Evolutionary conservation across 495 filamentous ascomycete species (phyloP).

Genomic region (Lasiosphaeria hispida): DNA sequence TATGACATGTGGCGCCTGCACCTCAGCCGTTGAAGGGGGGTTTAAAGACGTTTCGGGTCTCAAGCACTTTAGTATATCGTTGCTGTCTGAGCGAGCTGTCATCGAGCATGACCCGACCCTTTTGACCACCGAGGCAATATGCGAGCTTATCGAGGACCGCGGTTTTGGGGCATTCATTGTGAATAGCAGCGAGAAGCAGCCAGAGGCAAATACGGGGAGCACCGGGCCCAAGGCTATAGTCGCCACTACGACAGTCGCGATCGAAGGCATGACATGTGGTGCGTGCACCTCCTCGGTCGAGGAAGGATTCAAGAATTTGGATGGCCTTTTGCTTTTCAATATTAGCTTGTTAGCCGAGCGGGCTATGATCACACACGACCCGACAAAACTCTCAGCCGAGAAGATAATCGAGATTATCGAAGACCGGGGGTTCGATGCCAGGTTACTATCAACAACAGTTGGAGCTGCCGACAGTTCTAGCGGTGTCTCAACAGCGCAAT

Average conservation of each 20-base stretch:
- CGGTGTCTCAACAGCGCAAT: constrained; percentile 56
- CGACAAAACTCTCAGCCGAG: constrained; percentile 61
- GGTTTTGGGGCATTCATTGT: constrained; percentile 89
- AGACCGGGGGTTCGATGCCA: constrained; percentile 89
- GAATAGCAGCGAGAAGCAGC: constrained; percentile 40
- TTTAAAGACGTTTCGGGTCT: constrained; percentile 77
- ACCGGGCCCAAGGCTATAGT: constrained; percentile 26
- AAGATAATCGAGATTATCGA: constrained; percentile 86
- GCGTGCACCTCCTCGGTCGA: constrained; percentile 92
- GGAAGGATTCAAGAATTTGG: constrained; percentile 68
- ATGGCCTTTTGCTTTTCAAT: constrained; percentile 82
- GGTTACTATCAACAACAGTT: constrained; percentile 61
- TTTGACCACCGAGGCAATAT: constrained; percentile 67
- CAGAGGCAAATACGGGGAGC: constrained; percentile 33
- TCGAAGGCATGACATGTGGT: constrained; percentile 98
- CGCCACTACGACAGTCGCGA: constrained; percentile 75
- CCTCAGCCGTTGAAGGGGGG: constrained; percentile 80
- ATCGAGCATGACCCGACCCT: constrained; percentile 74
- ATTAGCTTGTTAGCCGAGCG: constrained; percentile 92
- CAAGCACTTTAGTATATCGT: constrained; percentile 84
- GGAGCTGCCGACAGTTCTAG: constrained; percentile 46
- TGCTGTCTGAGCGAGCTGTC: constrained; percentile 89
- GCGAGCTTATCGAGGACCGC: constrained; percentile 81
- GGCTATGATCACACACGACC: constrained; percentile 83
- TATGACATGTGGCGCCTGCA: constrained; percentile 97